phyloP scores from a whole-genome alignment of 2,329 filamentous ascomycete species.

The Colletotrichum tanaceti region DNA sequence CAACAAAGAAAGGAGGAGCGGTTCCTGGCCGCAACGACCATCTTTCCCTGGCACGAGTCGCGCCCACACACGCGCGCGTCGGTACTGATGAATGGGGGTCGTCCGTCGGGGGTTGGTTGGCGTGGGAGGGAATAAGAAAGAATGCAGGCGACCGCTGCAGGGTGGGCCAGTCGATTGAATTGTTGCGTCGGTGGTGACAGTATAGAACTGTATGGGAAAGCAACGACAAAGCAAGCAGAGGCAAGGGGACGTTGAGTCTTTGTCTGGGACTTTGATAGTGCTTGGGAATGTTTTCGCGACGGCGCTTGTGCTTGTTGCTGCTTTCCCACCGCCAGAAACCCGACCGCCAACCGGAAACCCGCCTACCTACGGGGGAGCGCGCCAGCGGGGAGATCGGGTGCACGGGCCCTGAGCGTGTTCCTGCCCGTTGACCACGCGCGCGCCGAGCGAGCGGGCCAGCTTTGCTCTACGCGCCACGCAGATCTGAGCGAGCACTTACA shows the following conservation, averaged over 20 bases:
- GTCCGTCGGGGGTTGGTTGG: background rate
- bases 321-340: conserved; percentile 11
- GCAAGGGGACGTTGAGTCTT: conserved; percentile 31
- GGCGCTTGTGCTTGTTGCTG: background rate
- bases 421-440: conserved; percentile 25
- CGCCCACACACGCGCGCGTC: conserved; percentile 34
- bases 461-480: conserved; percentile 26
- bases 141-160: conserved; percentile 11
- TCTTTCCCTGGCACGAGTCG: conserved; percentile 36
- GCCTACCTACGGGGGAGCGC: background rate
- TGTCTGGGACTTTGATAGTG: conserved; percentile 25
- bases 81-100: conserved; percentile 2
- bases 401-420: conserved; percentile 28
- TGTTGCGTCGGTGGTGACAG: background rate
- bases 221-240: conserved; percentile 2
- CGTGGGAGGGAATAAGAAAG: background rate
- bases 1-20: conserved; percentile 38
- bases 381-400: conserved; percentile 1
- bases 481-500: background rate
- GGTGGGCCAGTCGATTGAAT: conserved; percentile 2
- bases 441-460: conserved; percentile 7
- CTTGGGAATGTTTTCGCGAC: conserved; percentile 40
- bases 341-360: conserved; percentile 16
- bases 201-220: background rate
- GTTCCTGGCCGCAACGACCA: conserved; percentile 38